Base-by-base conservation (phyloP, 2,329 filamentous ascomycete genomes). In the Ophioceras dolichostomum region DNA sequence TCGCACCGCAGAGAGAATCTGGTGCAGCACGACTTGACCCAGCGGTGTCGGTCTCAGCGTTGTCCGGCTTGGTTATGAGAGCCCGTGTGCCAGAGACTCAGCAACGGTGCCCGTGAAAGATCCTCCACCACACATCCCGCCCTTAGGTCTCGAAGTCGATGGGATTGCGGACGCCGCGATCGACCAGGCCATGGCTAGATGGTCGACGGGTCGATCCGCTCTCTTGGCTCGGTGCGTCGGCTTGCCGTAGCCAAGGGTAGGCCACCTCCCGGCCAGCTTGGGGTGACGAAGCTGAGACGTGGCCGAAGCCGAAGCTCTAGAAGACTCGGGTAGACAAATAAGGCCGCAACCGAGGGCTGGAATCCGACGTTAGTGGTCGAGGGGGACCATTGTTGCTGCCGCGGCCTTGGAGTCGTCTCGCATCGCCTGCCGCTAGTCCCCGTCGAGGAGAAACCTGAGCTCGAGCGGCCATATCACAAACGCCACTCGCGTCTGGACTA, bases 161-260 rank as follows among this genome's bases (percentile, higher is more conserved):
- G 14, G 38, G 36, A 28, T 37, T 39, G 13, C 20, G 20, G 4
- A 42, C 21, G 3, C 36, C 40, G 5, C 42, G 12, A 28, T 35
- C 12, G 39, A n/a, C 41, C 41, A 43, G 6, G 41, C 41, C 14
- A 32, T 21, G 13, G 41, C 41, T 27, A 39, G 32, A 16, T 43
- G 41, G 37, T 43, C 41, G 2, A 38, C 37, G 9, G 13, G n/a
- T n/a, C n/a, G n/a, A 21, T 7, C n/a, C 41, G 4, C 19, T 24
- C 17, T 40, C 38, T 26, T 32, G 9, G 13, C 20, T 12, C 10
- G 40, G 30, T 19, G 37, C 38, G 10, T 40, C 40, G 9, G 40
- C 42, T 6, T 31, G 27, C 5, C 22, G 36, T 10, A 44, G 38
- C 42, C 42, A 44, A n/a, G 30, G 18, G 27, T 40, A 44, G 6